These are phyloP conservation scores for Candida pini DNA, from an alignment of 805 yeast species.

Conservation along the genomic window DNA sequence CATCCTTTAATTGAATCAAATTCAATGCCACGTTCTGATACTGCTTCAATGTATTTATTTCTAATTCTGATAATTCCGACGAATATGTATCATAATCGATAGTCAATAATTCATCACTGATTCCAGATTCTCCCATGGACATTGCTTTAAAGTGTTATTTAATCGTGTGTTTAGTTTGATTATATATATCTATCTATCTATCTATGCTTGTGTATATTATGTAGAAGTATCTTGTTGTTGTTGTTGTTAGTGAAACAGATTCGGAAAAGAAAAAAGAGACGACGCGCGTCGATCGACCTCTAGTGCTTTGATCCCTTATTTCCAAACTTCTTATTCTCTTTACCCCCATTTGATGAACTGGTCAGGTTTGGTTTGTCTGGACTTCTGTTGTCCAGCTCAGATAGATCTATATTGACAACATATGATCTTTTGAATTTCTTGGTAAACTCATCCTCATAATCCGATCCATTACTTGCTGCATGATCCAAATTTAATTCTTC, in stretches of 20 bases:
- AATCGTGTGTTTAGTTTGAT: too few relatives aligned
- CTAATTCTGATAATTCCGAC: constrained; percentile 29
- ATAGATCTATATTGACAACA: constrained; percentile 36
- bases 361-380: too few relatives aligned
- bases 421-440: constrained; percentile 31
- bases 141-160: too few relatives aligned
- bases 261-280: too few relatives aligned
- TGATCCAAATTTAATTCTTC: constrained; percentile 22
- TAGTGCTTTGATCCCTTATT: too few relatives aligned
- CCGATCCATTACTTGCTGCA: constrained; percentile 12
- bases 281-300: too few relatives aligned
- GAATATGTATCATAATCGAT: constrained; percentile 22
- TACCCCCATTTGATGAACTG: too few relatives aligned
- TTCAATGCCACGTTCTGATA: constrained; percentile 34
- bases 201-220: too few relatives aligned
- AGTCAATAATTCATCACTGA: constrained; percentile 13
- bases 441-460: constrained; percentile 12
- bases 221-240: too few relatives aligned
- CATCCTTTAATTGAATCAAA: constrained; percentile 20
- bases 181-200: too few relatives aligned
- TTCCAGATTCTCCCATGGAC: background rate
- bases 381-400: constrained; percentile 35
- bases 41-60: constrained; percentile 31
- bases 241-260: too few relatives aligned
- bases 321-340: too few relatives aligned